phyloP scores from a whole-genome alignment of 2,329 filamentous ascomycete genomes.

The Thelonectria blattea region DNA sequence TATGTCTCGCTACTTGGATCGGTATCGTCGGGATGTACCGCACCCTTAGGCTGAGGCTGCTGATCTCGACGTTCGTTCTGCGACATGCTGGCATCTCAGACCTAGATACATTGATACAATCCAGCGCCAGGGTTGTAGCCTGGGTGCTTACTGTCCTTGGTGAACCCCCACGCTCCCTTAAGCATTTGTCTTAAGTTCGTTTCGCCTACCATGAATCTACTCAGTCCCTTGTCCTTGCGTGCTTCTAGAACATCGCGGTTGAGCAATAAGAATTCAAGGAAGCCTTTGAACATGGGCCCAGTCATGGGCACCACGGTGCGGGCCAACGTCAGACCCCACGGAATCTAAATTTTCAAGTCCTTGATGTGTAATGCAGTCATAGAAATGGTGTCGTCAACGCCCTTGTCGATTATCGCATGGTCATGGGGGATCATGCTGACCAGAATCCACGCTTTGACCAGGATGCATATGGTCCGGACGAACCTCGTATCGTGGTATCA shows the following conservation, averaged over 20 bases:
- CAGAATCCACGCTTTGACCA: not conserved
- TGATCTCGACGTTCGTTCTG: no score
- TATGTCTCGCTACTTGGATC: no score
- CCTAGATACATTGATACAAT: no score
- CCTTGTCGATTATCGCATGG: not conserved
- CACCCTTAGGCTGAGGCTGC: no score
- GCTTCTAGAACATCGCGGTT: not conserved
- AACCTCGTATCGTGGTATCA: not conserved
- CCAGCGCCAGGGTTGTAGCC: no score
- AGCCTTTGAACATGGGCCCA: not conserved
- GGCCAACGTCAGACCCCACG: not conserved
- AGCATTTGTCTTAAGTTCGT: no score
- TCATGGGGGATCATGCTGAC: not conserved
- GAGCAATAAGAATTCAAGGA: not conserved
- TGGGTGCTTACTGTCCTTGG: no score
- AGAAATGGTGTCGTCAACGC: not conserved
- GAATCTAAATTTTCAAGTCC: not conserved
- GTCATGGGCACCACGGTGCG: not conserved
- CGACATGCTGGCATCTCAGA: no score
- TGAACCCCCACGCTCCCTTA: no score
- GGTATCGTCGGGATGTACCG: no score
- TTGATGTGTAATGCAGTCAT: not conserved
- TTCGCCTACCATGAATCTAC: not conserved
- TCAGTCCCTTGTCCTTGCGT: not conserved
- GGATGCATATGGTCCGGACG: not conserved